These are phyloP conservation scores for Debaryomyces udenii DNA, from an alignment of 1,139 yeast genomes.

Conservation along the genomic window DNA sequence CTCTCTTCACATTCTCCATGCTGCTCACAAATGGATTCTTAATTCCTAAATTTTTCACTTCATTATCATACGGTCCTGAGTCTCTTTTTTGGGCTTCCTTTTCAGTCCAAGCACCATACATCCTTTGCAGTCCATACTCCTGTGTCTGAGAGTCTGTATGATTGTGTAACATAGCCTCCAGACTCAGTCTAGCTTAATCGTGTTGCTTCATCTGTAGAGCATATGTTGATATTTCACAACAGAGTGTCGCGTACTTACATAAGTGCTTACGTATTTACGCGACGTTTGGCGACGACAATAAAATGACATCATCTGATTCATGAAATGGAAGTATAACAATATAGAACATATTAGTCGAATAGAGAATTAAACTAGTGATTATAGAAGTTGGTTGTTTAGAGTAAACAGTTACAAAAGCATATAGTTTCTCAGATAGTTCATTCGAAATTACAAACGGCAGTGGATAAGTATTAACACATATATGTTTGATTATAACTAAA, in stretches of 20 bases:
- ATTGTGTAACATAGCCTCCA: slow-evolving; percentile 3
- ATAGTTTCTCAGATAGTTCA: background rate
- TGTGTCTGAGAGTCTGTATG: slow-evolving; percentile 1
- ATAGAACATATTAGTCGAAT: background rate
- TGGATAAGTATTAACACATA: background rate
- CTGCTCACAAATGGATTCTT: slow-evolving; percentile 4
- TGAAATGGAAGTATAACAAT: slow-evolving; percentile 6
- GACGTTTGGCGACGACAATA: slow-evolving; percentile 7
- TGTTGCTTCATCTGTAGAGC: slow-evolving; percentile 1
- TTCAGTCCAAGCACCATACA: background rate
- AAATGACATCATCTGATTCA: slow-evolving; percentile 8
- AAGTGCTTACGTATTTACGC: too few relatives aligned
- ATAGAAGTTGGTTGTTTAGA: slow-evolving; percentile 3
- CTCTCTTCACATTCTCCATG: background rate
- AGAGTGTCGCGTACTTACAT: too few relatives aligned
- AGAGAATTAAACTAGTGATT: background rate
- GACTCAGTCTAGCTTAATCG: background rate
- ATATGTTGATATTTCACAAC: too few relatives aligned
- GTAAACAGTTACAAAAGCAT: background rate
- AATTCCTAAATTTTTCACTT: slow-evolving; percentile 3
- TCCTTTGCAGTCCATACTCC: slow-evolving; percentile 1
- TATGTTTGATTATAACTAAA: background rate
- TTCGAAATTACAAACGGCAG: background rate
- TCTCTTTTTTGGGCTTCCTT: background rate
- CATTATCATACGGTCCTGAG: background rate